Evolutionary conservation across 148 eudicot species (phyloP), one percentile per base, ranked within the genome.

Genomic region (Polygonum maritimum): DNA sequence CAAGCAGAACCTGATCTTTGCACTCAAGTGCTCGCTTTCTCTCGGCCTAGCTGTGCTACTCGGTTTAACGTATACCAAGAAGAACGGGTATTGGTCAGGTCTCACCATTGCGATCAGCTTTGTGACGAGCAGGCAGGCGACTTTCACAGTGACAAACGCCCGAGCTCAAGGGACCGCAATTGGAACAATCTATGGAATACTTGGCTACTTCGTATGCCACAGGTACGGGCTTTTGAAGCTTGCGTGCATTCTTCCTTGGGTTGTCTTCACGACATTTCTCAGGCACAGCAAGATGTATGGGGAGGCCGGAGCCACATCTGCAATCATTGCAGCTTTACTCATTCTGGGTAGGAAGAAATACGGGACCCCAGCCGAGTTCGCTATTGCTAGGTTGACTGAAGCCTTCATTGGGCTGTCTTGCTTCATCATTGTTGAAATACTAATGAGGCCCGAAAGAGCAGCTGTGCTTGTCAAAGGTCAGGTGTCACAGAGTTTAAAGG

Each of bases 11-110:
- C 73, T 88, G 10, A 16, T 80, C 15, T 87, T 85, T 77, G 88
- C 92, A 7, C n/a, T 79, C 75, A 88, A 85, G 75, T 87, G 88
- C 44, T 83, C 92, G 1, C 70, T 88, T 69, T 82, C 90, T 11
- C 75, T 88, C 7, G 84, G 85, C 47, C 82, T 87, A 5, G 87
- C 90, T 0, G 85, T 85, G 39, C 73, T 87, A 16, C 67, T 89
- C 21, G 92, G 92, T n/a, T 47, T 85, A 79, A 54, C 45, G 1
- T 87, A 82, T 45, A 82, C 81, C 85, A 87, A 74, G 51, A 73
- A 77, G 71, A 83, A 86, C 35, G 92, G 85, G n/a, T 83, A 79
- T 49, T 89, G 92, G 92, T 85, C 92, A 2, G 90, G 92, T 12
- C 85, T 87, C 70, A 80, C 88, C 15, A 83, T 87, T 7, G 88